Base-by-base conservation (phyloP, 805 yeast species). In the Schizosaccharomyces japonicus region DNA sequence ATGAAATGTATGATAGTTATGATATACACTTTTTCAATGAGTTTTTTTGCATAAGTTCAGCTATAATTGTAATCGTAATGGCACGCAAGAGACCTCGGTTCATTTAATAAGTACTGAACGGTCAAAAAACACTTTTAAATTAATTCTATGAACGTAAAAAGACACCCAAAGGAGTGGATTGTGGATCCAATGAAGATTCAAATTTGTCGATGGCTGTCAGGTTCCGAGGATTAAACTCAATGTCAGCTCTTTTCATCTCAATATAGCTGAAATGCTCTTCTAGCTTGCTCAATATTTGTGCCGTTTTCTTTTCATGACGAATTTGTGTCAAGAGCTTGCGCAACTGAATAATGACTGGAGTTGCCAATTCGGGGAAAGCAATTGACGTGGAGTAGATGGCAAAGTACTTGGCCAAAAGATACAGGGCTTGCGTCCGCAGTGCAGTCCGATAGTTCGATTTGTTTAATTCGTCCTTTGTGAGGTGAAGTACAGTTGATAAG, bases 351-450 rank as follows among this genome's bases (percentile, higher is more conserved):
- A 79, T 66, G 4, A 81, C 80, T 2, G 96, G 95, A 1, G 94
- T 81, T 10, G 75, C 55, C 5, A 56, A 48, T 47, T 56, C 58
- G 4, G 58, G 58, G 30, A 85, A 90, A n/a, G 96, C 85, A 52
- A 87, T 78, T 56, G 74, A 76, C 63, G 84, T 87, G 54, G 76
- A 68, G 62, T 85, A 79, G 40, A 85, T 67, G 5, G 74, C 93
- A 57, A 84, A 81, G 60, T 75, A 84, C 62, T 85, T 95, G 46
- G 78, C 72, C 5, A 78, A 63, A 50, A 85, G 66, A 54, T 84
- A 94, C 32, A 80, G 66, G 56, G 85, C 73, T 64, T 85, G 93
- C 23, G 17, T 36, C n/a, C 42, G 17, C 5, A 36, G 27, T 19
- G 17, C 23, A 15, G 17, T 36, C 2, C 42, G 42, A 36, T 36